Evolutionary conservation across 129 eudicot genomes (phyloP).

Genomic region (Rutidosis leptorrhynchoides): DNA sequence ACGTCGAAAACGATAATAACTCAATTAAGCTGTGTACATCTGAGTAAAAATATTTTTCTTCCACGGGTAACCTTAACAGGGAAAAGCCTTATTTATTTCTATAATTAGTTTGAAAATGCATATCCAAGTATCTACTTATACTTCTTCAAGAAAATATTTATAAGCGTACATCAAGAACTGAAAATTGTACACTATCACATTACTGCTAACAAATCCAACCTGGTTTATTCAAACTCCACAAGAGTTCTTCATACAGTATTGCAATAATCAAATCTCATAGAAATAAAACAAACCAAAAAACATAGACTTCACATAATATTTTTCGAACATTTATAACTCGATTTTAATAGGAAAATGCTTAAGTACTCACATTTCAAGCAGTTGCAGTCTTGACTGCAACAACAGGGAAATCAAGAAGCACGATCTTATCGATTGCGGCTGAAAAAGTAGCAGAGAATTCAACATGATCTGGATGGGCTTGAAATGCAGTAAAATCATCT

Average conservation of each 20-base stretch:
- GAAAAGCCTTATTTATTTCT: no score
- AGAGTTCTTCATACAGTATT: slow-evolving; percentile 10
- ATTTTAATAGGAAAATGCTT: neutral
- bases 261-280: slow-evolving; percentile 20
- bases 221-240: slow-evolving; percentile 23
- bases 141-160: neutral
- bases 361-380: neutral
- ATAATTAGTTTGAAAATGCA: neutral
- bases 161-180: neutral
- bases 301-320: slow-evolving; percentile 15
- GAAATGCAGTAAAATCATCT: slow-evolving; percentile 61
- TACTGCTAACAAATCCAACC: slow-evolving; percentile 19
- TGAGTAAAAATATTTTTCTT: no score
- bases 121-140: neutral
- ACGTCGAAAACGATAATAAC: no score
- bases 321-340: neutral
- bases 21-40: no score
- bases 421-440: slow-evolving; percentile 62
- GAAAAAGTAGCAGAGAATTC: slow-evolving; percentile 65
- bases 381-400: slow-evolving; percentile 49
- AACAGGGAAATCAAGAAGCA: slow-evolving; percentile 83
- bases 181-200: slow-evolving; percentile 23
- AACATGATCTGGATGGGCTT: slow-evolving; percentile 59
- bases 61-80: no score
- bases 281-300: slow-evolving; percentile 11